These are phyloP conservation scores for Serendipita sp. DNA, from an alignment of 768 basidiomycete species.

Conservation along the genomic window DNA sequence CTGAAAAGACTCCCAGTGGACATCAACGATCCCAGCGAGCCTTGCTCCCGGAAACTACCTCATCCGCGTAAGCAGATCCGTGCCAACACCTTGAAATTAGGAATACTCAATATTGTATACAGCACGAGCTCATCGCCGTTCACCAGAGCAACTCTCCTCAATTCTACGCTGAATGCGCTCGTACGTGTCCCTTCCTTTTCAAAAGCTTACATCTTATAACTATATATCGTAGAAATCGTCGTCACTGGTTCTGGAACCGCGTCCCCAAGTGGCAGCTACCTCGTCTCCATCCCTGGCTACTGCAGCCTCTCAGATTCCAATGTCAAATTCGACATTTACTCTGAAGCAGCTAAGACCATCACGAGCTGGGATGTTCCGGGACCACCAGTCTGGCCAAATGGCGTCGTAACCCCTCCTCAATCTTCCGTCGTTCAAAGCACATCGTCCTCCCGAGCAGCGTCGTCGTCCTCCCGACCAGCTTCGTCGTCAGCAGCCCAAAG, in stretches of 20 bases:
- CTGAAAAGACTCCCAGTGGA: slow-evolving; percentile 4
- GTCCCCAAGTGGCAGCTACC: slow-evolving; percentile 6
- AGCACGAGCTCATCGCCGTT: slow-evolving; percentile 9
- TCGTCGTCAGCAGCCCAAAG: background rate
- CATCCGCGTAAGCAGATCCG: slow-evolving; percentile 6
- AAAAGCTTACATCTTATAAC: background rate
- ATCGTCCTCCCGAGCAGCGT: background rate
- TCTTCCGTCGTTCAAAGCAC: background rate
- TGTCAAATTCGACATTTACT: background rate
- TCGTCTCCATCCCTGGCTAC: slow-evolving; percentile 10
- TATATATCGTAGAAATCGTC: background rate
- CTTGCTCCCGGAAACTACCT: slow-evolving; percentile 12
- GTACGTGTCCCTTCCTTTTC: background rate
- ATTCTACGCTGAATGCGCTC: slow-evolving; percentile 13
- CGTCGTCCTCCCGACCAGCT: background rate
- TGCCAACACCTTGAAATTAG: background rate
- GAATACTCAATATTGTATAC: slow-evolving; percentile 1
- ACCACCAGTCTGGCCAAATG: slow-evolving; percentile 1
- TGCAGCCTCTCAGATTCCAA: slow-evolving; percentile 1
- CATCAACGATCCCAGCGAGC: slow-evolving; percentile 9
- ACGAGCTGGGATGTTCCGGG: slow-evolving; percentile 1
- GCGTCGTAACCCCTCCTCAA: background rate
- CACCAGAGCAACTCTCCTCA: slow-evolving; percentile 13
- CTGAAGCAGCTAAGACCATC: background rate
- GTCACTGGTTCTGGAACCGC: slow-evolving; percentile 10